Percentiles rank a stretch among this genome's conserved stretches.
Conservation (phyloP, 1,139 yeast species). For the Candida albicans region DNA sequence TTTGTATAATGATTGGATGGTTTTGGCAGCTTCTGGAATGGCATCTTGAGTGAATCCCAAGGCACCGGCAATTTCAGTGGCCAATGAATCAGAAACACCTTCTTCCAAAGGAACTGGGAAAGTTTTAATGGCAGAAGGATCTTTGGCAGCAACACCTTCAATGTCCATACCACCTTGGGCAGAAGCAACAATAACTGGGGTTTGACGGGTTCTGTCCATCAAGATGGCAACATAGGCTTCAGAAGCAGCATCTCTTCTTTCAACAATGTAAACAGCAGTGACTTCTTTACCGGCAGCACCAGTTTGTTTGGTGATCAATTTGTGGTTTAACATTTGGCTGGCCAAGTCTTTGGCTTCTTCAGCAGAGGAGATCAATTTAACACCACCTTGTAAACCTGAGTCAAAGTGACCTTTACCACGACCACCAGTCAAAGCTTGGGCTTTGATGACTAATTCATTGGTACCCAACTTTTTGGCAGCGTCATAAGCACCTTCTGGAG, state of each 20-base stretch:
- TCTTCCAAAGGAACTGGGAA: conserved; percentile 73
- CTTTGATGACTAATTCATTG: conserved; percentile 89
- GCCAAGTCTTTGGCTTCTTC: conserved; percentile 88
- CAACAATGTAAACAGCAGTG: conserved; percentile 93
- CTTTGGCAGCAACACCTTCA: conserved; percentile 94
- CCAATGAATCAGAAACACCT: conserved; percentile 81
- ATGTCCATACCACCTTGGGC: conserved; percentile 99
- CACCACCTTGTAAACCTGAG: conserved; percentile 96
- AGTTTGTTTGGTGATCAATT: conserved; percentile 95
- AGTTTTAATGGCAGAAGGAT: conserved; percentile 90
- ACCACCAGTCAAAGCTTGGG: conserved; percentile 99
- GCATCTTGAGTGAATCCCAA: conserved; percentile 84
- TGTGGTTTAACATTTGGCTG: conserved; percentile 86
- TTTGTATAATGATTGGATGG: conserved; percentile 83
- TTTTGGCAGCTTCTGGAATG: conserved; percentile 81
- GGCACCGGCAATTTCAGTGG: conserved; percentile 71
- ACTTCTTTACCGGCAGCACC: conserved; percentile 98
- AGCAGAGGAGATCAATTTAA: conserved; percentile 81
- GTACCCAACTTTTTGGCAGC: conserved; percentile 68
- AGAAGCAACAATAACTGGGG: conserved; percentile 92
- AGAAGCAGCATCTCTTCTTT: conserved; percentile 88
- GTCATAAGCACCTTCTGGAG: conserved; percentile 83
- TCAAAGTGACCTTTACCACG: conserved; percentile 99
- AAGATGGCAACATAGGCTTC: conserved; percentile 95
- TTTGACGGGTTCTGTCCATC: conserved; percentile 89